Base-by-base conservation (phyloP, 1,139 yeast genomes). In the Saccharomyces hybrid region DNA sequence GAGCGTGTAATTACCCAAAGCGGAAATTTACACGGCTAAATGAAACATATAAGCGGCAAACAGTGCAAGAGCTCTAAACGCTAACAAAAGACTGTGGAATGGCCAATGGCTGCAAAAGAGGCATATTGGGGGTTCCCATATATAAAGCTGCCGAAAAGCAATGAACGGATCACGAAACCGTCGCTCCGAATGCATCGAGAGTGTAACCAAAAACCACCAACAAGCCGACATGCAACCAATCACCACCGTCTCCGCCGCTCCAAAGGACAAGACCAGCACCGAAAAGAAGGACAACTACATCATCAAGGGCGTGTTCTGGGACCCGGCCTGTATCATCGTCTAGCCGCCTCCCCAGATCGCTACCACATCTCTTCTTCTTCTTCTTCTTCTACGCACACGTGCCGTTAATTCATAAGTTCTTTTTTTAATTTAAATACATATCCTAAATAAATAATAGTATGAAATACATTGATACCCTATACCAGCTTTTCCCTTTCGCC, bases 211-310 rank as follows among this genome's bases (percentile, higher is more conserved):
- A 19, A 19, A 19, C 23, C 23, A 19, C 23, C 4, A 19, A n/a
- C 16, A 38, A 50, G 31, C 31, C 47, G 57, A 48, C 56, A 65
- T 66, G 69, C 66, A 64, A 60, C 67, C 69, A 57, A 19, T 19
- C 23, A 52, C 62, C 14, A 55, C 57, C 34, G 47, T 42, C 26
- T 61, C 62, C 52, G 69, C 69, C 44, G 58, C 68, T 49, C 63
- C 62, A 60, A 65, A 63, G 52, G 58, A 62, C 54, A 60, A 56
- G 44, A 38, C 44, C 53, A 55, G 62, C 25, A 54, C 67, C 34
- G 70, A 66, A 53, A 65, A 65, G 61, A 66, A 64, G 52, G 70
- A 66, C 56, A 65, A 66, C 59, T 66, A 64, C 58, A 60, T 62
- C 53, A 55, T 62, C 48, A 57, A 57, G 44, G 69, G 69, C 19